These are phyloP conservation scores for Eremochloa ophiuroides DNA, from an alignment of 176 grass and related monocot species.

Conservation along the genomic window DNA sequence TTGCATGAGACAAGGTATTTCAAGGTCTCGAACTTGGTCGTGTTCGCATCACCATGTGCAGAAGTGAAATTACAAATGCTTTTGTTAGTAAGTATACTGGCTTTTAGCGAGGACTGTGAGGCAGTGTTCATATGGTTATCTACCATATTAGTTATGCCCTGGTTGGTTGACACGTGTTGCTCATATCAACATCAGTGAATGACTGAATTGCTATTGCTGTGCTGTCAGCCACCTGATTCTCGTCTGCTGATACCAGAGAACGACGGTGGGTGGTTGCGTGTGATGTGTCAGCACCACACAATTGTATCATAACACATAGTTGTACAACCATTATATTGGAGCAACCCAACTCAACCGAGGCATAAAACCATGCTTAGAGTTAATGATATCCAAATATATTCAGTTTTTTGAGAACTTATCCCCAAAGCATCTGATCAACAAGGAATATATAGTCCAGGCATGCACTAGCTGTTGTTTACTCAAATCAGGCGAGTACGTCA, in stretches of 20 bases:
- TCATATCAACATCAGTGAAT: not conserved
- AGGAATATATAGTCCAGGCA: conserved; percentile 32
- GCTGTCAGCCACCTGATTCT: not conserved
- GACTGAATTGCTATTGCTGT: not conserved
- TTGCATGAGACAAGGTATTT: not conserved
- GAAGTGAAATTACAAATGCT: not conserved
- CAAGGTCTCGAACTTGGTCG: not conserved
- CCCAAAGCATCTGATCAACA: conserved; percentile 1
- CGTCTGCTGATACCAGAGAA: not conserved
- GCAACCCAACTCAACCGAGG: conserved; percentile 1
- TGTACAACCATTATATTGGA: conserved; percentile 31
- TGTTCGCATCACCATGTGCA: not conserved
- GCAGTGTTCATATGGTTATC: not conserved
- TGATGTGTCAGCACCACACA: conserved; percentile 25
- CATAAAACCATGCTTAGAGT: not conserved
- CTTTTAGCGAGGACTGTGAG: not conserved
- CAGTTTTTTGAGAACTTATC: not conserved
- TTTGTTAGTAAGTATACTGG: not conserved
- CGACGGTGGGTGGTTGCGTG: not conserved
- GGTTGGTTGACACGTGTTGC: not conserved
- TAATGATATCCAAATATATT: conserved; percentile 13
- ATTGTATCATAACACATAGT: conserved; percentile 10
- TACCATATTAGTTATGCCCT: not conserved
- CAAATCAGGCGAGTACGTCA: not conserved
- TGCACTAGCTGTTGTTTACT: conserved; percentile 28